These are phyloP conservation scores for Epichloe gansuensis DNA, from an alignment of 2,329 filamentous ascomycete species.

Conservation along the genomic window DNA sequence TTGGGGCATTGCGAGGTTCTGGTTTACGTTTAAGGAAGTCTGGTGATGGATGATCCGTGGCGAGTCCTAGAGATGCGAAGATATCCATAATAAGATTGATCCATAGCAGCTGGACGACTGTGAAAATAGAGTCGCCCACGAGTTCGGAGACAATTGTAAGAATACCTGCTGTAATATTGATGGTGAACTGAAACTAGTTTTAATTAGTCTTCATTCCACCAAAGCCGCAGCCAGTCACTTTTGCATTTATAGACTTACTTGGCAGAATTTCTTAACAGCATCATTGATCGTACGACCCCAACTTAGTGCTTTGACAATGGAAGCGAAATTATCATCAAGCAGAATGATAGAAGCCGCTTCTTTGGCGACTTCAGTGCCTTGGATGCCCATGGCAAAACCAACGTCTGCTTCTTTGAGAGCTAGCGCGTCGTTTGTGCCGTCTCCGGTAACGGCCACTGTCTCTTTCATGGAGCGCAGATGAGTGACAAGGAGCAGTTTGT, in stretches of 20 bases:
- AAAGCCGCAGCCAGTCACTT: not conserved
- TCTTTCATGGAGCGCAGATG: conserved; percentile 52
- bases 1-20: conserved; percentile 57
- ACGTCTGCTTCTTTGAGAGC: conserved; percentile 55
- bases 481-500: conserved; percentile 54
- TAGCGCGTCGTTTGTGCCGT: conserved; percentile 55
- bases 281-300: conserved; percentile 54
- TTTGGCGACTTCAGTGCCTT: conserved; percentile 54
- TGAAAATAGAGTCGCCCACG: conserved; percentile 39
- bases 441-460: conserved; percentile 54
- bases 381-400: conserved; percentile 56
- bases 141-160: conserved; percentile 53
- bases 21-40: conserved; percentile 53
- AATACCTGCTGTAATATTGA: conserved; percentile 55
- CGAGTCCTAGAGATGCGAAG: conserved; percentile 52
- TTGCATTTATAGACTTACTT: conserved; percentile 22
- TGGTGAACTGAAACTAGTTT: conserved; percentile 48
- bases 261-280: conserved; percentile 51
- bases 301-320: conserved; percentile 49
- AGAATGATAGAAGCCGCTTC: conserved; percentile 54
- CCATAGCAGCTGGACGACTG: conserved; percentile 56
- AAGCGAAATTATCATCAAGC: conserved; percentile 53
- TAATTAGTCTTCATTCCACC: not conserved
- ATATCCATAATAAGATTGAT: conserved; percentile 61
- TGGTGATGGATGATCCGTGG: conserved; percentile 46